A percentile compares a stretch with the other conserved stretches of the same genome.
These are phyloP conservation scores for Euclidium syriacum DNA, from an alignment of 345 rosid genomes.

Conservation along the genomic window DNA sequence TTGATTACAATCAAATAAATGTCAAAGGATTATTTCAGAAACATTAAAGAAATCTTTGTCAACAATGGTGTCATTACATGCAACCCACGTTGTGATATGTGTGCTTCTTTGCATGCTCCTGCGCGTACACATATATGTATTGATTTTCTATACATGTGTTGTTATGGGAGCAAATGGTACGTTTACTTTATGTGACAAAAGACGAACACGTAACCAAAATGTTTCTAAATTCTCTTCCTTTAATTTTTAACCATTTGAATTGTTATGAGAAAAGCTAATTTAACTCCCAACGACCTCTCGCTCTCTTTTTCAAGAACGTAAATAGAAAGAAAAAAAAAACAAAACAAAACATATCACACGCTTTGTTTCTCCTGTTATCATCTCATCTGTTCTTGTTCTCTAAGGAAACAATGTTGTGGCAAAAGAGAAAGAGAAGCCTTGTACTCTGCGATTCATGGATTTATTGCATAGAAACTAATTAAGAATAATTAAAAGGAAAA, in stretches of 20 bases:
- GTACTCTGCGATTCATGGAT: constrained; percentile 71
- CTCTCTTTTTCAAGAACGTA: constrained; percentile 20
- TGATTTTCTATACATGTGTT: constrained; percentile 12
- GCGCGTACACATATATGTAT: constrained; percentile 11
- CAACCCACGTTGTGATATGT: constrained; percentile 16
- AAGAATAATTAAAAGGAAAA: not conserved
- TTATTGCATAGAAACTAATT: constrained; percentile 36
- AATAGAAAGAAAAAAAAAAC: not conserved
- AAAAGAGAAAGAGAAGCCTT: constrained; percentile 61
- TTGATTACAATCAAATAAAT: constrained; percentile 28
- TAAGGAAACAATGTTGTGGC: constrained; percentile 17
- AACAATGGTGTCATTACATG: constrained; percentile 13
- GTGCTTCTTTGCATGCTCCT: constrained; percentile 32
- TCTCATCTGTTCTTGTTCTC: constrained; percentile 11
- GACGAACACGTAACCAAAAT: constrained; percentile 27
- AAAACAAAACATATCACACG: constrained; percentile 29
- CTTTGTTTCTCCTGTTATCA: constrained; percentile 20
- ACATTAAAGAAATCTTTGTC: constrained; percentile 18
- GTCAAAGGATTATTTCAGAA: constrained; percentile 22
- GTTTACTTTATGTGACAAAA: constrained; percentile 30
- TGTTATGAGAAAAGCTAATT: constrained; percentile 26
- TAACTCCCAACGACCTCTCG: constrained; percentile 27
- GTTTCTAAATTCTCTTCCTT: constrained; percentile 16
- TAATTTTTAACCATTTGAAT: constrained; percentile 25
- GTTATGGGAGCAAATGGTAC: constrained; percentile 27